These are phyloP conservation scores for Climacium dendroides DNA, from an alignment of 225 moss, liverwort and hornwort species.

Conservation along the genomic window DNA sequence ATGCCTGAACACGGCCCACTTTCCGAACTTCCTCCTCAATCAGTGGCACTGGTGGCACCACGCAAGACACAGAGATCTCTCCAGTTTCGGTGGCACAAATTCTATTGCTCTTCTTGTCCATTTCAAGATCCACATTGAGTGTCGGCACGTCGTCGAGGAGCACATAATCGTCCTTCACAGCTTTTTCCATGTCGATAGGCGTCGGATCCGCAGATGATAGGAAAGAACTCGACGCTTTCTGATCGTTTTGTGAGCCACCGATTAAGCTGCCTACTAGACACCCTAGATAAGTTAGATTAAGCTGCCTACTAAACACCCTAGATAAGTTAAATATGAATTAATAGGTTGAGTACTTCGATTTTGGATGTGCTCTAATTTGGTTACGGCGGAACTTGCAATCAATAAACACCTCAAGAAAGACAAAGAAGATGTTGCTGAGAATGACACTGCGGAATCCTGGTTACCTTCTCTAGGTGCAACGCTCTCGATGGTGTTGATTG, in stretches of 20 bases:
- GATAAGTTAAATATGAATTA: neutral
- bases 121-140: neutral
- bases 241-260: neutral
- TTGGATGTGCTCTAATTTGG: neutral
- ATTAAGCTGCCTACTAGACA: neutral
- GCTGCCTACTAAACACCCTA: neutral
- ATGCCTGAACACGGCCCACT: conserved; percentile 63
- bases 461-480: conserved; percentile 2
- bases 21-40: conserved; percentile 71
- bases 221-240: neutral
- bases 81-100: neutral
- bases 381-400: neutral
- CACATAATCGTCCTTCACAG: neutral
- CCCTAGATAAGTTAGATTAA: neutral
- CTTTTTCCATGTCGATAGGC: neutral
- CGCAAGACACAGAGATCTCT: conserved; percentile 14
- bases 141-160: neutral
- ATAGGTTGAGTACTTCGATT: neutral
- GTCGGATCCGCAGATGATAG: neutral
- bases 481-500: neutral
- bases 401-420: neutral
- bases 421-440: neutral
- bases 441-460: neutral
- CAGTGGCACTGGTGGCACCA: conserved; percentile 41
- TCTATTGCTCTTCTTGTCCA: neutral